A percentile compares a stretch with the other conserved stretches of the same genome.
phyloP scores from a whole-genome alignment of 73 alveolate species.

The Urostyla sp. region DNA sequence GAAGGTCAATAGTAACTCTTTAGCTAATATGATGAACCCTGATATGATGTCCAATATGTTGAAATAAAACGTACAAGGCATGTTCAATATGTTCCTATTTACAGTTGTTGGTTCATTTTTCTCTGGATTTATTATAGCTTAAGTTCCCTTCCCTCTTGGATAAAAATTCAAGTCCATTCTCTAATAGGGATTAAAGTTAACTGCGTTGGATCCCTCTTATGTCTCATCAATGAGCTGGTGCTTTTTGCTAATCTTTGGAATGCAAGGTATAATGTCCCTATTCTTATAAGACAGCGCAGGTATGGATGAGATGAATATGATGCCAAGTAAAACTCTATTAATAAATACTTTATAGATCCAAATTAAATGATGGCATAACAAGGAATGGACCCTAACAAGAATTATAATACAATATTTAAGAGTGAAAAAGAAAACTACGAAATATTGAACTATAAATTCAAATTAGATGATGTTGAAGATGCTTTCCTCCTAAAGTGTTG shows the following conservation, averaged over 20 bases:
- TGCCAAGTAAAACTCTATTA: constrained; percentile 17
- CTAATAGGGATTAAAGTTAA: constrained; percentile 91
- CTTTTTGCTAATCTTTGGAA: constrained; percentile 62
- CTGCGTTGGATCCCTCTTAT: constrained; percentile 89
- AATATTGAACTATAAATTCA: constrained; percentile 57
- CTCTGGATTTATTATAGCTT: constrained; percentile 91
- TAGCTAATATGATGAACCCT: constrained; percentile 91
- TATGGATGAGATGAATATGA: constrained; percentile 54
- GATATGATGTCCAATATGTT: constrained; percentile 94
- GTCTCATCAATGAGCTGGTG: constrained; percentile 95
- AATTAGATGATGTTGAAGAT: constrained; percentile 62
- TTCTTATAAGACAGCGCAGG: constrained; percentile 44
- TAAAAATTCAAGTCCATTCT: constrained; percentile 89
- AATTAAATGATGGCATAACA: constrained; percentile 13
- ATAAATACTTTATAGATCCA: neutral
- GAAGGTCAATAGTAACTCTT: constrained; percentile 77
- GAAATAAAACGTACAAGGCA: constrained; percentile 85
- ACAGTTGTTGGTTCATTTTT: constrained; percentile 90
- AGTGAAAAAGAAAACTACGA: constrained; percentile 70
- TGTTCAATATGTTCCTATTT: constrained; percentile 87
- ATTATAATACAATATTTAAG: constrained; percentile 52
- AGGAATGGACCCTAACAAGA: constrained; percentile 61
- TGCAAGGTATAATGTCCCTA: constrained; percentile 50
- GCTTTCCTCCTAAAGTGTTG: constrained; percentile 31
- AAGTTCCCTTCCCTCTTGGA: constrained; percentile 94